These are phyloP conservation scores for Solidago caesia DNA, from an alignment of 129 eudicot genomes.

Conservation along the genomic window DNA sequence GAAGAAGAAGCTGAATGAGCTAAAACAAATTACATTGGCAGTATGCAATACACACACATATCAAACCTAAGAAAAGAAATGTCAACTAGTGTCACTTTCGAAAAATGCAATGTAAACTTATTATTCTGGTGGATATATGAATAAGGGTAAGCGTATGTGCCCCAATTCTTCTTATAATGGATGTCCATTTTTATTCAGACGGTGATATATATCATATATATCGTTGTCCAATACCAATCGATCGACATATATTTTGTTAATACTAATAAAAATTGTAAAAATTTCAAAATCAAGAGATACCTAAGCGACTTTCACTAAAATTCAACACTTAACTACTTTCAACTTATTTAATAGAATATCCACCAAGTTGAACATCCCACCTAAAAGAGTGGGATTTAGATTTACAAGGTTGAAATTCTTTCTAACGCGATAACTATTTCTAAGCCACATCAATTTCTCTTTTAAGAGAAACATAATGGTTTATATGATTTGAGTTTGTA, in stretches of 20 bases:
- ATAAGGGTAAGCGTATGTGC: background rate
- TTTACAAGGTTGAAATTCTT: too few relatives aligned
- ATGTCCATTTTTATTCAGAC: conserved; percentile 22
- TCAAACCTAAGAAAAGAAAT: background rate
- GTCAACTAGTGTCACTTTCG: conserved; percentile 13
- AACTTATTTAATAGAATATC: too few relatives aligned
- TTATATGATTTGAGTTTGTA: too few relatives aligned
- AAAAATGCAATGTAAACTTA: background rate
- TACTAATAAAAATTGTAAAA: background rate
- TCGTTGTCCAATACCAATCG: background rate
- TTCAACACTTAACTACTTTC: background rate
- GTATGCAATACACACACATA: too few relatives aligned
- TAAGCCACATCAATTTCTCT: too few relatives aligned
- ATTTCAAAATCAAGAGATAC: background rate
- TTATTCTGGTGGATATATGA: conserved; percentile 22
- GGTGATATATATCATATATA: background rate
- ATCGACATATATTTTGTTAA: background rate
- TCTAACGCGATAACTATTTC: too few relatives aligned
- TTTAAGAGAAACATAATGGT: too few relatives aligned
- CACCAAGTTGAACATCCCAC: too few relatives aligned
- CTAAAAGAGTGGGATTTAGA: too few relatives aligned
- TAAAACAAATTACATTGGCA: background rate
- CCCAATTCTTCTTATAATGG: conserved; percentile 23
- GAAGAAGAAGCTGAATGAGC: background rate
- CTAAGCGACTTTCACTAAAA: background rate